A percentile compares a stretch with the other conserved stretches of the same genome.
Conservation (phyloP, 1,284 basidiomycete species). For the Moesziomyces sp. region DNA sequence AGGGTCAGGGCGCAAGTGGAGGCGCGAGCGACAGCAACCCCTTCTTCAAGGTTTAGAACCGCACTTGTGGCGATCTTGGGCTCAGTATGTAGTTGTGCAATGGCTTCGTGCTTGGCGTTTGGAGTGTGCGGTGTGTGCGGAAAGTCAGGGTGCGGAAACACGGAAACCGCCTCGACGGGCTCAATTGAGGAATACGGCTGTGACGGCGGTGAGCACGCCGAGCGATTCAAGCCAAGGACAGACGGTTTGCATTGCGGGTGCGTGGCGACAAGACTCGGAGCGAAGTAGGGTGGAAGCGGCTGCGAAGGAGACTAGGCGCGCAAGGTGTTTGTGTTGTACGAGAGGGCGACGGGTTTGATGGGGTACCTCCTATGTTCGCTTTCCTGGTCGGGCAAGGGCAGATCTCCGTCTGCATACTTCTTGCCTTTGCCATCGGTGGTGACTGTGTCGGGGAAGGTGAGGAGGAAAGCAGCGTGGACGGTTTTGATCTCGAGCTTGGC, state of each 20-base stretch:
- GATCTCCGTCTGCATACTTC: conserved; percentile 4
- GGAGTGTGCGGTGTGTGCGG: no score
- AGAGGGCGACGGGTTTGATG: conserved; percentile 21
- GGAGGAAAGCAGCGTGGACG: conserved; percentile 34
- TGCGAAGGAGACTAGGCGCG: not conserved
- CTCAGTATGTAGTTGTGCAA: no score
- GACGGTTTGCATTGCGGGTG: no score
- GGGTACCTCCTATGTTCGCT: conserved; percentile 47
- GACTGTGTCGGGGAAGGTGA: conserved; percentile 21
- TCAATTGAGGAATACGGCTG: no score
- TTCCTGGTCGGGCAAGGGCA: conserved; percentile 39
- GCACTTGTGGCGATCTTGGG: no score
- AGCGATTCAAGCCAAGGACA: no score
- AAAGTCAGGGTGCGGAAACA: no score
- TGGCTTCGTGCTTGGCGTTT: no score
- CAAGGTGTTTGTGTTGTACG: conserved; percentile 20
- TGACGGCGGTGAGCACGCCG: no score
- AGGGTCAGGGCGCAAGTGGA: not conserved
- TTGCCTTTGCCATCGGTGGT: conserved; percentile 18
- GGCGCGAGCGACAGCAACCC: conserved; percentile 48
- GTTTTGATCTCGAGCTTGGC: conserved; percentile 49
- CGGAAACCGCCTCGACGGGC: no score
- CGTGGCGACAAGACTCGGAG: no score
- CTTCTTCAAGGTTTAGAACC: conserved; percentile 50
- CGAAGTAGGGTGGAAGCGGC: not conserved